Conservation (phyloP, 129 eudicot genomes). For the Tanacetum coccineum region DNA sequence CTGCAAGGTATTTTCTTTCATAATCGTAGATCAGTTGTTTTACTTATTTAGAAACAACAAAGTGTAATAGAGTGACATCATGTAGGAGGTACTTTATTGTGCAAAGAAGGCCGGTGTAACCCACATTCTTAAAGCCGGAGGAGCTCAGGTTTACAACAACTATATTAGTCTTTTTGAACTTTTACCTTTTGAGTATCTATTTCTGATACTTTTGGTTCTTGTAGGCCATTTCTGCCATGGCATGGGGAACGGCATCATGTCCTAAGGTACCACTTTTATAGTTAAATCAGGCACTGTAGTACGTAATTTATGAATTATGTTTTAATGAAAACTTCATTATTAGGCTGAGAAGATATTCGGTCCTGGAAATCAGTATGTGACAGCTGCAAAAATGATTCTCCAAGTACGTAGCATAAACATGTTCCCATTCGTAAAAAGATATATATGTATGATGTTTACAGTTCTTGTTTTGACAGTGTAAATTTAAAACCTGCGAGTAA, state of each 20-base stretch:
- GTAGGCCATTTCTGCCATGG: constrained; percentile 99
- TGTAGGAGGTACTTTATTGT: constrained; percentile 92
- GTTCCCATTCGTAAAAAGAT: not conserved
- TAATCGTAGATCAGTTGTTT: not conserved
- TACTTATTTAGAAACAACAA: not conserved
- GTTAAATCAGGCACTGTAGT: not conserved
- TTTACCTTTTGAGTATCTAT: too few species aligned
- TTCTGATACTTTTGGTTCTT: constrained; percentile 25
- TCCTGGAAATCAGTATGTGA: constrained; percentile 98
- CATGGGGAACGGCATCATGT: constrained; percentile 96
- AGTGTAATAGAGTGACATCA: not conserved
- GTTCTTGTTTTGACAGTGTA: constrained; percentile 11
- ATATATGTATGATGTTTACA: not conserved
- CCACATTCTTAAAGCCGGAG: constrained; percentile 98
- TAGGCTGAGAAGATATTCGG: constrained; percentile 98
- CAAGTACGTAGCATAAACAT: constrained; percentile 51
- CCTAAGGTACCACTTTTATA: constrained; percentile 67
- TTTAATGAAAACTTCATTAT: constrained; percentile 45
- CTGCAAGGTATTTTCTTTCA: constrained; percentile 68
- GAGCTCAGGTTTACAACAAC: constrained; percentile 72
- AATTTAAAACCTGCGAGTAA: not conserved
- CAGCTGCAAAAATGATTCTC: constrained; percentile 99
- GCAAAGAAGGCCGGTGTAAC: constrained; percentile 99
- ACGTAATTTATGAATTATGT: not conserved
- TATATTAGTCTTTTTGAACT: not conserved